These are phyloP conservation scores for Penicillium riverlandense DNA, from an alignment of 495 filamentous ascomycete species.

Conservation along the genomic window DNA sequence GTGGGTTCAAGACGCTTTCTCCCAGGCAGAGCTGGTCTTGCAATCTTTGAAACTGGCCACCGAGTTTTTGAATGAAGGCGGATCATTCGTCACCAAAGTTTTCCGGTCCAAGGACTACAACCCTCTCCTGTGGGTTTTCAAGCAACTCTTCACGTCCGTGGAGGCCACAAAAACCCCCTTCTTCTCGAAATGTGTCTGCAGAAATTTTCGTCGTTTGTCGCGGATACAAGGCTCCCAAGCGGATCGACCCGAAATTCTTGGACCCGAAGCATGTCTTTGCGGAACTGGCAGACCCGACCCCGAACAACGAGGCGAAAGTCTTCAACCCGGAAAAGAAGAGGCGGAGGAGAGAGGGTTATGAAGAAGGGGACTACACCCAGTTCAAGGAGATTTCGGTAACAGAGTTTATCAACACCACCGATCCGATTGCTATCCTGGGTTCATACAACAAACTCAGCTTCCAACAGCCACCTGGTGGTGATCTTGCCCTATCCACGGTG, in stretches of 20 bases:
- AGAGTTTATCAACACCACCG: slow-evolving; percentile 90
- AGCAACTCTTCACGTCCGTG: slow-evolving; percentile 89
- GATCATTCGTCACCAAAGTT: slow-evolving; percentile 95
- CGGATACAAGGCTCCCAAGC: slow-evolving; percentile 89
- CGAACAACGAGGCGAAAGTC: slow-evolving; percentile 95
- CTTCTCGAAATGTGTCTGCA: slow-evolving; percentile 88
- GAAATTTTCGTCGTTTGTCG: slow-evolving; percentile 98
- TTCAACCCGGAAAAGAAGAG: slow-evolving; percentile 97
- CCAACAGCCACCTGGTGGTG: slow-evolving; percentile 64
- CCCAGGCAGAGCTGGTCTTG: slow-evolving; percentile 89
- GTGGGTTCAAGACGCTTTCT: slow-evolving; percentile 98
- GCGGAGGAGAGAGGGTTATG: slow-evolving; percentile 93
- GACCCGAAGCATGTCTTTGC: slow-evolving; percentile 91
- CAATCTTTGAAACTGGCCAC: slow-evolving; percentile 90
- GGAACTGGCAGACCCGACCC: slow-evolving; percentile 79
- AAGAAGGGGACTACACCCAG: slow-evolving; percentile 90
- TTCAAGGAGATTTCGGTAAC: slow-evolving; percentile 81
- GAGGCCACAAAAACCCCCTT: slow-evolving; percentile 97
- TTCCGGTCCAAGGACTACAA: slow-evolving; percentile 99
- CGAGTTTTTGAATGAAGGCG: slow-evolving; percentile 84
- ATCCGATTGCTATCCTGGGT: slow-evolving; percentile 95
- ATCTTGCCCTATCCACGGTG: slow-evolving; percentile 79
- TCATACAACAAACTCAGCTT: slow-evolving; percentile 79
- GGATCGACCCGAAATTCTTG: slow-evolving; percentile 85
- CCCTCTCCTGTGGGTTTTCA: slow-evolving; percentile 92